phyloP scores from a whole-genome alignment of 768 basidiomycete genomes.

The Lactarius sp. region DNA sequence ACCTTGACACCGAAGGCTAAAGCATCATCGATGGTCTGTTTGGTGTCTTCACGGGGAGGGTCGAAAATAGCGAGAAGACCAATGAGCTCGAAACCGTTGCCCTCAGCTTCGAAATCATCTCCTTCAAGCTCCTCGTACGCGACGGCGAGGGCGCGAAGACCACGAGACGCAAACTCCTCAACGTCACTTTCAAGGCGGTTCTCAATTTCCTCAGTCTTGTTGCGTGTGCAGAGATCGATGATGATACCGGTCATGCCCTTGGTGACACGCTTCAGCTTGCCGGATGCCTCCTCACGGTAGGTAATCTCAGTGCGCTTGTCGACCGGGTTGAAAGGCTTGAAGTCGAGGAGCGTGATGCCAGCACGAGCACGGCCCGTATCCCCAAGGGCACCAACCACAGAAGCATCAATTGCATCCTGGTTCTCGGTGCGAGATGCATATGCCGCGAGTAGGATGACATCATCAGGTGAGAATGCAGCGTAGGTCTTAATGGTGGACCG shows the following conservation, averaged over 20 bases:
- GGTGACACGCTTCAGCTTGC: conserved; percentile 96
- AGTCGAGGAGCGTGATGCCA: conserved; percentile 95
- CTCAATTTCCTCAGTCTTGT: conserved; percentile 94
- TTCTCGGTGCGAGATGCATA: conserved; percentile 99
- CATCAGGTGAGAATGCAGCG: conserved; percentile 80
- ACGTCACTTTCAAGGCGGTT: conserved; percentile 90
- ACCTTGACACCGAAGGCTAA: conserved; percentile 93
- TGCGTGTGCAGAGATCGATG: conserved; percentile 94
- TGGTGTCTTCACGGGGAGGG: conserved; percentile 96
- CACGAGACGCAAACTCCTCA: conserved; percentile 91
- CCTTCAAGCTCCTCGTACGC: conserved; percentile 91
- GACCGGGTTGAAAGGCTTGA: conserved; percentile 99
- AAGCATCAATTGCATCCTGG: conserved; percentile 93
- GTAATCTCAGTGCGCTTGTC: conserved; percentile 99
- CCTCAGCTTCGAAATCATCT: conserved; percentile 77
- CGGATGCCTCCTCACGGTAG: conserved; percentile 90
- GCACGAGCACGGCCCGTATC: conserved; percentile 71
- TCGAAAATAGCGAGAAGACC: conserved; percentile 98
- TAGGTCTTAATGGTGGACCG: conserved; percentile 88
- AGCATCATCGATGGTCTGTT: conserved; percentile 98
- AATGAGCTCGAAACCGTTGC: conserved; percentile 95
- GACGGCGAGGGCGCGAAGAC: conserved; percentile 95
- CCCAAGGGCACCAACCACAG: conserved; percentile 76
- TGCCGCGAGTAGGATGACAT: conserved; percentile 89
- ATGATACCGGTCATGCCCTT: conserved; percentile 99